Percentiles rank a stretch among this genome's conserved stretches.
Evolutionary conservation across 208 protist species (phyloP).

Genomic region (Angomonas desouzai): DNA sequence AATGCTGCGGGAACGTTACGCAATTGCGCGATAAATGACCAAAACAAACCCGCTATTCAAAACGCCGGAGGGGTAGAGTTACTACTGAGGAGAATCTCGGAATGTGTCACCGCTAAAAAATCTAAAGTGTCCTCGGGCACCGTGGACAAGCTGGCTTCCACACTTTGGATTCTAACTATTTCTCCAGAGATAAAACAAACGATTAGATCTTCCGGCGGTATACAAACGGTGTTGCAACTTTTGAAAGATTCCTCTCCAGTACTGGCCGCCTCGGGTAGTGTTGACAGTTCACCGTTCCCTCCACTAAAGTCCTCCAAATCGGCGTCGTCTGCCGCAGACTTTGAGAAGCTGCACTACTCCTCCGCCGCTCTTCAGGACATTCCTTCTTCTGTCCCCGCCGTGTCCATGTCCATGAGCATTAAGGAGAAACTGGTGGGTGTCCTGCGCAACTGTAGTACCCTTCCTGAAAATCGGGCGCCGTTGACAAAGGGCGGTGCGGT

Average conservation of each 20-base stretch:
- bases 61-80: conserved; percentile 84
- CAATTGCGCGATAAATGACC: conserved; percentile 92
- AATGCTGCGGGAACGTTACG: conserved; percentile 88
- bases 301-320: not conserved
- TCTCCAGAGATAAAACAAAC: conserved; percentile 88
- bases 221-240: conserved; percentile 63
- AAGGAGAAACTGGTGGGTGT: conserved; percentile 87
- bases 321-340: conserved; percentile 13
- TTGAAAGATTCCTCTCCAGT: conserved; percentile 57
- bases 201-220: conserved; percentile 67
- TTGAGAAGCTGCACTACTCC: conserved; percentile 15
- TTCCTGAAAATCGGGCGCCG: conserved; percentile 63
- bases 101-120: conserved; percentile 39
- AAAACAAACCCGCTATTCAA: conserved; percentile 85
- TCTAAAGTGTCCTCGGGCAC: conserved; percentile 63
- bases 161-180: conserved; percentile 89
- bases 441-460: conserved; percentile 85
- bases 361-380: conserved; percentile 27
- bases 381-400: conserved; percentile 20
- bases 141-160: conserved; percentile 87
- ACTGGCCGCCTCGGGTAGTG: conserved; percentile 16
- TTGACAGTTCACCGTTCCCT: conserved; percentile 22
- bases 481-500: conserved; percentile 64
- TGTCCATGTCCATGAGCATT: conserved; percentile 56
- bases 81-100: conserved; percentile 58